Percentiles rank a stretch among this genome's conserved stretches.
Evolutionary conservation across 164 flowering plant species (phyloP).

Genomic region (Nelumbo lutea): DNA sequence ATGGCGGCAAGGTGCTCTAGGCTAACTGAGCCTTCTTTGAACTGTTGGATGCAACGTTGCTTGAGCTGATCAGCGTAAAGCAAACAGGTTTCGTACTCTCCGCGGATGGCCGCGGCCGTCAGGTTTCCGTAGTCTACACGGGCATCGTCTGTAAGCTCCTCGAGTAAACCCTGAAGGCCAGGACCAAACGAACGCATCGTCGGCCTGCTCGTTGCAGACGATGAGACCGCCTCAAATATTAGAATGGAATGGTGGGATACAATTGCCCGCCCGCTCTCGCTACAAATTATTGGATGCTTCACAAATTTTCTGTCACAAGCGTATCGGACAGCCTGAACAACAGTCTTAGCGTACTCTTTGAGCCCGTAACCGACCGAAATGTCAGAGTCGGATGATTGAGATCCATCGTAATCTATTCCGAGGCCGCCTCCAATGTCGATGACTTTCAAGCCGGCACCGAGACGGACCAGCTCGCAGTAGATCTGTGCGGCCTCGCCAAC

Average conservation of each 20-base stretch:
- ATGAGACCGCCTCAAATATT: slow-evolving; percentile 79
- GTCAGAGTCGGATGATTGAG: slow-evolving; percentile 69
- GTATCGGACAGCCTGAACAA: slow-evolving; percentile 53
- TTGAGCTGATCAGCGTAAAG: slow-evolving; percentile 69
- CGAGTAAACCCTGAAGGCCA: slow-evolving; percentile 31
- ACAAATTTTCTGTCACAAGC: slow-evolving; percentile 73
- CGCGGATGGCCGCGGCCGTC: slow-evolving; percentile 41
- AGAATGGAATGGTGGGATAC: slow-evolving; percentile 94
- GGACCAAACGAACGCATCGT: slow-evolving; percentile 17
- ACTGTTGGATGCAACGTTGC: slow-evolving; percentile 74
- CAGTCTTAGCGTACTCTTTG: slow-evolving; percentile 80
- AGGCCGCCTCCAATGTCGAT: slow-evolving; percentile 95
- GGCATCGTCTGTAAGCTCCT: slow-evolving; percentile 56
- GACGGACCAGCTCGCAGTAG: slow-evolving; percentile 83
- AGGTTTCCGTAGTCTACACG: slow-evolving; percentile 51
- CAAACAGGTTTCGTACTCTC: slow-evolving; percentile 60
- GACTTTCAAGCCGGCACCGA: slow-evolving; percentile 81
- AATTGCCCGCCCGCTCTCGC: slow-evolving; percentile 95
- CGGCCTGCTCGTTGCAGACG: slow-evolving; percentile 21
- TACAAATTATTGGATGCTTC: slow-evolving; percentile 80
- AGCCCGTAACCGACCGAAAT: slow-evolving; percentile 72
- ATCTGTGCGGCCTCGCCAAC: slow-evolving; percentile 89
- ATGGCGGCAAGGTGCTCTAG: slow-evolving; percentile 84
- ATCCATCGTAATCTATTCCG: slow-evolving; percentile 94
- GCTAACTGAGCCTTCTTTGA: slow-evolving; percentile 73